Percentiles rank a stretch among this genome's conserved stretches.
These are phyloP conservation scores for Globisporangium splendens DNA, from an alignment of 352 stramenopile genomes.

Conservation along the genomic window DNA sequence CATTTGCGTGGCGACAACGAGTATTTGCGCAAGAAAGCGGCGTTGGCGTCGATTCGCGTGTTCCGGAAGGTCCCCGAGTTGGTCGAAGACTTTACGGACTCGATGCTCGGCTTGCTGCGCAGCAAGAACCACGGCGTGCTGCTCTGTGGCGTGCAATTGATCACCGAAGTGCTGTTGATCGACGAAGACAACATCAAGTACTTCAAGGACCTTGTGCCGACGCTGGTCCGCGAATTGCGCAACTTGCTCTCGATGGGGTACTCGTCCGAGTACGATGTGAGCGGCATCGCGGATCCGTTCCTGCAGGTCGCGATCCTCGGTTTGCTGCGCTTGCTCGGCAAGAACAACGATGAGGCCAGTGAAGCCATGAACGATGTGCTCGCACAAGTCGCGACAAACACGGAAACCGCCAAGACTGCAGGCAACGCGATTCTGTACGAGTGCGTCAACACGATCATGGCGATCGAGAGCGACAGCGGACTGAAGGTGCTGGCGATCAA, in stretches of 20 bases:
- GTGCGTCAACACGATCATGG: constrained; percentile 99
- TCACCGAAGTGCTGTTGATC: constrained; percentile 90
- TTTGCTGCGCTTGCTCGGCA: constrained; percentile 94
- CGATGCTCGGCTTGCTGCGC: constrained; percentile 93
- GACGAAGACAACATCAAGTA: constrained; percentile 73
- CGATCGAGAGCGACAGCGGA: constrained; percentile 95
- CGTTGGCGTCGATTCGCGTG: constrained; percentile 90
- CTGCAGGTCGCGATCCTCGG: constrained; percentile 90
- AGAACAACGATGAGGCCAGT: constrained; percentile 92
- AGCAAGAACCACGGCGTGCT: constrained; percentile 96
- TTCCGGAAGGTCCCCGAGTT: constrained; percentile 97
- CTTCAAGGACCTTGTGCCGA: constrained; percentile 73
- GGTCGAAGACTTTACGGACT: constrained; percentile 98
- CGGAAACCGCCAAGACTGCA: constrained; percentile 98
- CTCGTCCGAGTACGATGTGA: constrained; percentile 98
- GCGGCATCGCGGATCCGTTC: constrained; percentile 98
- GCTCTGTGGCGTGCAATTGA: constrained; percentile 96
- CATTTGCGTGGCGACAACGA: constrained; percentile 90
- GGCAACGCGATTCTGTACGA: constrained; percentile 99
- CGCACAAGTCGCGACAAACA: constrained; percentile 99
- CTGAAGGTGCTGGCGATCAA: constrained; percentile 98
- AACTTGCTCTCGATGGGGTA: constrained; percentile 98
- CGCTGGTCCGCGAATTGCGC: constrained; percentile 84
- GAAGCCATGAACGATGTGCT: constrained; percentile 97
- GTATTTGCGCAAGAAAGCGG: constrained; percentile 98